These are phyloP conservation scores for Piromyces sp. DNA, from an alignment of 192 early-diverging fungal species.

Conservation along the genomic window DNA sequence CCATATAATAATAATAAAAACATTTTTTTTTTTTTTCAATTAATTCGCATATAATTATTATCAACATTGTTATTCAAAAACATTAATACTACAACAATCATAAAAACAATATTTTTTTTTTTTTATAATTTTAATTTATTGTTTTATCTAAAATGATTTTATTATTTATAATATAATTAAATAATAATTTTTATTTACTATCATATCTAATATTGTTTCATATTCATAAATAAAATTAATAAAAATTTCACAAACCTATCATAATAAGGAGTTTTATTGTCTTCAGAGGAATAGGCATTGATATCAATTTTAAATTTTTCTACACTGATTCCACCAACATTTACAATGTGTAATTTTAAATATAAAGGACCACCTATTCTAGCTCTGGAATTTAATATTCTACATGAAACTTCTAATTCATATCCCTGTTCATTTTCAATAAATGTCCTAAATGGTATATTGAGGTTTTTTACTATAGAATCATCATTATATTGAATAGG, in stretches of 20 bases:
- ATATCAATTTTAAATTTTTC: neutral
- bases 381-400: neutral
- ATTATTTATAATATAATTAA: too few relatives aligned
- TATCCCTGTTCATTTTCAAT: neutral
- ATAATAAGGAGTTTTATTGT: neutral
- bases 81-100: too few relatives aligned
- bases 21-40: too few relatives aligned
- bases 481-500: neutral
- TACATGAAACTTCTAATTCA: neutral
- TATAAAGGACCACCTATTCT: neutral
- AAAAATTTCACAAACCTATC: neutral
- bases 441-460: neutral
- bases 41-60: too few relatives aligned
- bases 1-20: too few relatives aligned
- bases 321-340: neutral
- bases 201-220: too few relatives aligned
- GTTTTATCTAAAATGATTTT: too few relatives aligned
- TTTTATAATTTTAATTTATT: too few relatives aligned
- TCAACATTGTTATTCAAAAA: too few relatives aligned
- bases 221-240: too few relatives aligned
- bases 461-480: neutral
- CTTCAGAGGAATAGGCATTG: neutral
- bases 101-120: too few relatives aligned
- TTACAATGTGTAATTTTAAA: neutral
- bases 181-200: too few relatives aligned